Evolutionary conservation across 345 rosid species (phyloP), one percentile per base, ranked within the genome.

Genomic region (Populus pruinosa): DNA sequence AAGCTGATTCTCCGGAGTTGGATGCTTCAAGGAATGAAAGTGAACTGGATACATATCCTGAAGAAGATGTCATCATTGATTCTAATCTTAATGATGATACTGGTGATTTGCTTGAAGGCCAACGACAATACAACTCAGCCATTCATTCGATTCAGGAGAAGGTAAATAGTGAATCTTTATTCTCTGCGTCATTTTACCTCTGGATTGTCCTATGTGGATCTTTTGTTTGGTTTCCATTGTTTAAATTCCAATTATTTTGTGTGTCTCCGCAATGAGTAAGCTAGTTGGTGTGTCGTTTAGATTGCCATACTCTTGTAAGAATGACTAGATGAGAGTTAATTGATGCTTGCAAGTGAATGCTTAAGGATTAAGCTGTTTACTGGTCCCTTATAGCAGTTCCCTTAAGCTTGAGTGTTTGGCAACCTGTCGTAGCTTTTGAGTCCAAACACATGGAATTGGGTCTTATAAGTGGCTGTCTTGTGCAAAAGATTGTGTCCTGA

Each of bases 51-150:
- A 75, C 88, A n/a, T 82, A 78, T 77, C 91, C 88, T 16, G 96
- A 93, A 41, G 96, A 88, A 78, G 98, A 92, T 77, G 79, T 87
- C 69, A 71, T 82, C 66, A 50, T 86, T 75, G 98, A 90, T 63
- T 90, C 98, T 80, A 98, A 93, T 83, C 91, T 82, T 62, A 88
- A 90, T 76, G 99, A 92, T 82, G 97, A 96, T 64, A 53, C 93
- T 61, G 84, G 82, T 73, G 99, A 94, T 83, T 86, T 94, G 78
- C 97, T 96, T 59, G 91, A 96, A 88, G 99, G 99, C 67, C 99
- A 96, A 86, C 86, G 98, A 82, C 98, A 94, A 82, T 96, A 96
- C 80, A 89, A 96, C 89, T 92, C 93, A 0, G 97, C 97, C 78
- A 96, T 96, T 74, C 99, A 96, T 82, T 80, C 97, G 53, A 94